Percentiles rank a stretch among this genome's conserved stretches.
Conservation (phyloP, 768 basidiomycete species). For the Dendrothele bispora region DNA sequence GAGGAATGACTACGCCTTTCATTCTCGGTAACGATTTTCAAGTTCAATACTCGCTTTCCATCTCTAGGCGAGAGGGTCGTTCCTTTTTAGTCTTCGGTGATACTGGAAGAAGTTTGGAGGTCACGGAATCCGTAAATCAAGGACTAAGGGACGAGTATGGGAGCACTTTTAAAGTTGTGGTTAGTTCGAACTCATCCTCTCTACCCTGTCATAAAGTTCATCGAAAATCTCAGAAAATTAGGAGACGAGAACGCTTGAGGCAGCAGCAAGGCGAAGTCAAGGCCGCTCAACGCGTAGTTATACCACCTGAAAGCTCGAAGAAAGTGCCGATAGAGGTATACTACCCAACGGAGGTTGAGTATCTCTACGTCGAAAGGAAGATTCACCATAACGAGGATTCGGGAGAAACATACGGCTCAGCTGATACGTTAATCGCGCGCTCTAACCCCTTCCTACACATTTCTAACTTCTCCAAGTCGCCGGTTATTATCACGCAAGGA, state of each 20-base stretch:
- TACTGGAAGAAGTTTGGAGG: neutral
- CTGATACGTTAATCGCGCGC: conserved; percentile 13
- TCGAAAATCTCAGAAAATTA: neutral
- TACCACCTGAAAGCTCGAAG: conserved; percentile 11
- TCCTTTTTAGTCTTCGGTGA: conserved; percentile 16
- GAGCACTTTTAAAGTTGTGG: neutral
- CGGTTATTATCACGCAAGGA: conserved; percentile 9
- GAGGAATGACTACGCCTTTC: no score
- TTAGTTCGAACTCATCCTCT: neutral
- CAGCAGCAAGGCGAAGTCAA: neutral
- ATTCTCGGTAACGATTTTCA: no score
- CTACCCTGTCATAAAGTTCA: neutral
- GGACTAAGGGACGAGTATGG: conserved; percentile 6
- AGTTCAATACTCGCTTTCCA: conserved; percentile 30
- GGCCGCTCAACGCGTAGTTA: no score
- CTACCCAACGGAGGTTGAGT: neutral
- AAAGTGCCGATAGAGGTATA: conserved; percentile 3
- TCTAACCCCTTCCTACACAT: no score
- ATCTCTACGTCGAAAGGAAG: conserved; percentile 14
- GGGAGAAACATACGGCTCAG: conserved; percentile 8
- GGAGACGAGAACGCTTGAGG: conserved; percentile 2
- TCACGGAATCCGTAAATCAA: no score
- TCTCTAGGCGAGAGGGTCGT: conserved; percentile 14
- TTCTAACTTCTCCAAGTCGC: no score
- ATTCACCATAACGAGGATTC: conserved; percentile 4